Evolutionary conservation across 495 filamentous ascomycete genomes (phyloP), one percentile per base, ranked within the genome.

Genomic region (Amorphotheca resinae): DNA sequence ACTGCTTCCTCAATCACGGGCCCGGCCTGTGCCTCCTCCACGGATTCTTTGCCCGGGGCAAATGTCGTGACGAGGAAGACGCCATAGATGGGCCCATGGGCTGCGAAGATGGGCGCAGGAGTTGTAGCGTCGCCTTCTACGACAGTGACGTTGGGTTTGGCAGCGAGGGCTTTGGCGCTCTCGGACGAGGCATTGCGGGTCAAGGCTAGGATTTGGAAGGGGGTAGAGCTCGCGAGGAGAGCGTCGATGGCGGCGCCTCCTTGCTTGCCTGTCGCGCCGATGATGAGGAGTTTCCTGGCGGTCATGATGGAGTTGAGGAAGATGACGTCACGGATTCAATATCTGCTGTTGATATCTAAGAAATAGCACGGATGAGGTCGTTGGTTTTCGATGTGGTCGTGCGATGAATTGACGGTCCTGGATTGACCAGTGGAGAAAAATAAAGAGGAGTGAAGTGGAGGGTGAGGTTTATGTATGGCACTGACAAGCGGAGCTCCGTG

Each of bases 211-310:
- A 87, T 76, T 38, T 75, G 68, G 57, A 79, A 65, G 16, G 63
- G 36, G 2, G 47, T 34, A 31, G 62, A 36, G 4, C 61, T 59
- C 11, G 50, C 36, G 14, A 79, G 59, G 23, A 87, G 72, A 38
- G 66, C 70, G 3, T 69, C 57, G 51, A 87, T 64, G 25, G 79
- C 59, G 9, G 70, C 65, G 21, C 76, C 69, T 43, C 84, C 82
- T 58, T 87, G 83, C 48, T 81, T 73, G 55, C 80, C 80, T 0
- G 79, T 87, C 3, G 78, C 82, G 15, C 82, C 81, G 16, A 79
- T 76, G 44, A 87, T 57, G 33, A 84, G 68, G 39, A 81, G 20
- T 33, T 49, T 55, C 23, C 23, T 44, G 2, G 22, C 4, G 2
- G 46, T 1, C 46, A 54, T 49, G 2, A 15, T 53, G 4, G 33